Percentiles rank a stretch among this genome's conserved stretches.
Evolutionary conservation across 208 protist genomes (phyloP).

Genomic region (Polymyxa betae): DNA sequence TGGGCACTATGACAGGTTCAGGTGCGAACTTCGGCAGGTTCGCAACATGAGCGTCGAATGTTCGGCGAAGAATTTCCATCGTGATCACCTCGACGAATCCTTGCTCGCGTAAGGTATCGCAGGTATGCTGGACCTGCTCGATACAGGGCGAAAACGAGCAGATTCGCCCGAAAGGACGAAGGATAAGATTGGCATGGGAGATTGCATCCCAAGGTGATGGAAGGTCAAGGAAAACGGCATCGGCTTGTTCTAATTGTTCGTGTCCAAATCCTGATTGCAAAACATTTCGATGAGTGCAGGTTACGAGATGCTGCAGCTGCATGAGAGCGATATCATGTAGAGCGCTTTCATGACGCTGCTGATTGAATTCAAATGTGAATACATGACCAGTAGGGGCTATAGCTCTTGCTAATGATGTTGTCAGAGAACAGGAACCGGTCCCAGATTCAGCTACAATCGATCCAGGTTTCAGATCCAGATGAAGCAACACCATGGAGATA

Average conservation of each 20-base stretch:
- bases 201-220: conserved; percentile 47
- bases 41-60: background rate
- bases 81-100: conserved; percentile 36
- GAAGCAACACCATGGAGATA: conserved; percentile 46
- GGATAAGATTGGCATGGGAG: background rate
- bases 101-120: background rate
- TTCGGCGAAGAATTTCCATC: conserved; percentile 25
- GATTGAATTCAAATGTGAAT: conserved; percentile 54
- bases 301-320: conserved; percentile 13
- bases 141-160: conserved; percentile 55
- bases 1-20: background rate
- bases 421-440: conserved; percentile 49
- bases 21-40: background rate
- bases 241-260: background rate
- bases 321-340: background rate
- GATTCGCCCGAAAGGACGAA: background rate
- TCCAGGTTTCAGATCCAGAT: conserved; percentile 1
- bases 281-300: conserved; percentile 40
- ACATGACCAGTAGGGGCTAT: conserved; percentile 48
- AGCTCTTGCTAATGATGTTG: conserved; percentile 19
- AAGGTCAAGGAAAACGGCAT: conserved; percentile 54
- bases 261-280: background rate
- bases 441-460: conserved; percentile 8
- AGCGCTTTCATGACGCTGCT: background rate
- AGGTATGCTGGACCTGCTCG: conserved; percentile 55